Evolutionary conservation across 768 basidiomycete species (phyloP).

Genomic region (Kwoniella newhampshirensis): DNA sequence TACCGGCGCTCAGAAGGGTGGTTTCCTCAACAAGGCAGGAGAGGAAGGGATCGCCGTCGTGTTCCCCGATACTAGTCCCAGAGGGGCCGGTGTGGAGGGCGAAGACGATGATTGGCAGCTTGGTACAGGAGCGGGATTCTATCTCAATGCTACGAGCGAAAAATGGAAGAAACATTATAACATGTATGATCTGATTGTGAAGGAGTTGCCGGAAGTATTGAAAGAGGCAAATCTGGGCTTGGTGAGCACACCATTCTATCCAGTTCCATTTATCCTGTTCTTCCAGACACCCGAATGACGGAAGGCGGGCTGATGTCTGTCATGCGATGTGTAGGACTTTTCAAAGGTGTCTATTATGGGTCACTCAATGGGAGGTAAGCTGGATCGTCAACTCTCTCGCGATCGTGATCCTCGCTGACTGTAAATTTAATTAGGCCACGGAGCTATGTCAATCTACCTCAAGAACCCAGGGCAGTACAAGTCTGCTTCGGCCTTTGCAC

Average conservation of each 20-base stretch:
- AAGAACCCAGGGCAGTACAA: constrained; percentile 68
- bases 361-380: constrained; percentile 73
- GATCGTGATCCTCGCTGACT: not conserved
- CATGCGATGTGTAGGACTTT: constrained; percentile 82
- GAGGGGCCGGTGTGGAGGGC: constrained; percentile 81
- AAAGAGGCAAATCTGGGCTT: constrained; percentile 72
- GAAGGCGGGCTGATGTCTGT: no score
- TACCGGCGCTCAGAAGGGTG: constrained; percentile 92
- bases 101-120: constrained; percentile 74
- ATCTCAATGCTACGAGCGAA: constrained; percentile 78
- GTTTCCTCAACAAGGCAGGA: constrained; percentile 80
- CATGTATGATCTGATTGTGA: constrained; percentile 81
- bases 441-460: constrained; percentile 87
- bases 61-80: constrained; percentile 93
- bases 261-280: no score
- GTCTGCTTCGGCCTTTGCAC: constrained; percentile 78
- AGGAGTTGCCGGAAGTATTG: constrained; percentile 80
- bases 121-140: constrained; percentile 94
- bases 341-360: constrained; percentile 84
- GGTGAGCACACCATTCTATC: constrained; percentile 64
- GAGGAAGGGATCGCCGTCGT: constrained; percentile 83
- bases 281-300: no score
- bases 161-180: constrained; percentile 62
- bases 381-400: not conserved
- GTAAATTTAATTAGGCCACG: constrained; percentile 79